Percentiles rank a stretch among this genome's conserved stretches.
Conservation (phyloP, 805 yeast genomes). For the Wickerhamiella kurtzmanii region DNA sequence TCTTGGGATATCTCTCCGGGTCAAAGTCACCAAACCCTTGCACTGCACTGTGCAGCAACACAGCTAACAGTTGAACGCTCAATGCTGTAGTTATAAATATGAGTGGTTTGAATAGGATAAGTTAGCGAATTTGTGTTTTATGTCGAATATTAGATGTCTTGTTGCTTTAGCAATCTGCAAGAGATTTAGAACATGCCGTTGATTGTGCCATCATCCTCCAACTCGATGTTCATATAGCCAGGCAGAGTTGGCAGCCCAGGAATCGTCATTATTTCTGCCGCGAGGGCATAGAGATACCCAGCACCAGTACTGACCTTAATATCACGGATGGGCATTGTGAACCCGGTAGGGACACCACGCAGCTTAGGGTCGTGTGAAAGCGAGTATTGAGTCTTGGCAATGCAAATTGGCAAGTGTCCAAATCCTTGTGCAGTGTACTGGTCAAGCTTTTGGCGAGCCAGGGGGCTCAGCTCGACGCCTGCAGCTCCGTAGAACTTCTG, state of each 20-base stretch:
- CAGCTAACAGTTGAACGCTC: too few species aligned
- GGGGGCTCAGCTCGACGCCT: slow-evolving; percentile 65
- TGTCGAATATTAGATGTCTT: too few species aligned
- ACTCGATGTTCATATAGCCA: slow-evolving; percentile 95
- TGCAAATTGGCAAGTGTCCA: slow-evolving; percentile 83
- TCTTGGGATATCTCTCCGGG: too few species aligned
- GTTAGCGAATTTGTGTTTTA: too few species aligned
- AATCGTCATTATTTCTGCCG: slow-evolving; percentile 93
- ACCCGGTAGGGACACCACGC: slow-evolving; percentile 92
- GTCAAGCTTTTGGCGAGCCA: slow-evolving; percentile 70
- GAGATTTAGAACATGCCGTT: slow-evolving; percentile 65
- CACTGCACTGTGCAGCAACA: background rate
- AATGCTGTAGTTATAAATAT: too few species aligned
- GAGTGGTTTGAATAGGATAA: too few species aligned
- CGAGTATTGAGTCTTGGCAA: slow-evolving; percentile 95
- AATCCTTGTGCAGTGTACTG: slow-evolving; percentile 78
- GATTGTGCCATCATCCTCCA: slow-evolving; percentile 80
- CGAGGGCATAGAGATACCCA: slow-evolving; percentile 88
- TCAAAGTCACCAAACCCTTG: background rate
- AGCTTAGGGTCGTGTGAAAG: slow-evolving; percentile 85
- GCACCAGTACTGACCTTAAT: slow-evolving; percentile 93
- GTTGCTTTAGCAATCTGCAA: too few species aligned
- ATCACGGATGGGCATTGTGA: slow-evolving; percentile 86
- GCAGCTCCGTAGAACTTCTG: slow-evolving; percentile 87
- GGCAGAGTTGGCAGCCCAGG: slow-evolving; percentile 95